These are phyloP conservation scores for Exophiala alcalophila DNA, from an alignment of 2,329 filamentous ascomycete species.

Conservation along the genomic window DNA sequence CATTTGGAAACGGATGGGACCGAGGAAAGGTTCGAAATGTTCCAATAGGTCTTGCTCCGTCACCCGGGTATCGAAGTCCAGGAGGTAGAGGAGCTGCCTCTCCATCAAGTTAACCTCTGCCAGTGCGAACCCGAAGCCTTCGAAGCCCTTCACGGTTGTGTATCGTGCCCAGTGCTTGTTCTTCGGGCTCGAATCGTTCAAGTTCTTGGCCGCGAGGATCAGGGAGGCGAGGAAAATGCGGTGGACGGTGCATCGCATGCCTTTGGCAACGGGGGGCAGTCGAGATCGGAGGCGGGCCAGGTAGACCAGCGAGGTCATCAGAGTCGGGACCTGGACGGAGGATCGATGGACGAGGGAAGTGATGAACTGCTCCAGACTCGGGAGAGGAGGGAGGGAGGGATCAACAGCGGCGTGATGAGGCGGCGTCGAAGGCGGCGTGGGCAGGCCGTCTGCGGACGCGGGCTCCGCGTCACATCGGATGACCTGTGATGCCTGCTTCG, in stretches of 20 bases:
- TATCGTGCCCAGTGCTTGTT: slow-evolving; percentile 99
- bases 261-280: slow-evolving; percentile 90
- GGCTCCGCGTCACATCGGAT: slow-evolving; percentile 47
- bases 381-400: slow-evolving; percentile 52
- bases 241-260: slow-evolving; percentile 93
- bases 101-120: slow-evolving; percentile 99
- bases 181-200: slow-evolving; percentile 98
- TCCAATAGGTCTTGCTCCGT: slow-evolving; percentile 79
- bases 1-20: slow-evolving; percentile 67
- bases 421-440: slow-evolving; percentile 59
- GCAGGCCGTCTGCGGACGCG: slow-evolving; percentile 51
- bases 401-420: slow-evolving; percentile 46
- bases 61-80: slow-evolving; percentile 92
- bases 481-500: slow-evolving; percentile 46
- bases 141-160: slow-evolving; percentile 69
- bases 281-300: slow-evolving; percentile 77
- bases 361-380: slow-evolving; percentile 87
- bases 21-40: slow-evolving; percentile 84
- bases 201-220: slow-evolving; percentile 81
- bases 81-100: slow-evolving; percentile 90
- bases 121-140: slow-evolving; percentile 83
- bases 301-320: slow-evolving; percentile 97
- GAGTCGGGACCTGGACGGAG: slow-evolving; percentile 92
- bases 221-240: slow-evolving; percentile 77
- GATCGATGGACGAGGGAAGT: slow-evolving; percentile 84